Evolutionary conservation across 2,329 filamentous ascomycete genomes (phyloP).

Genomic region (Cytospora piceicola): DNA sequence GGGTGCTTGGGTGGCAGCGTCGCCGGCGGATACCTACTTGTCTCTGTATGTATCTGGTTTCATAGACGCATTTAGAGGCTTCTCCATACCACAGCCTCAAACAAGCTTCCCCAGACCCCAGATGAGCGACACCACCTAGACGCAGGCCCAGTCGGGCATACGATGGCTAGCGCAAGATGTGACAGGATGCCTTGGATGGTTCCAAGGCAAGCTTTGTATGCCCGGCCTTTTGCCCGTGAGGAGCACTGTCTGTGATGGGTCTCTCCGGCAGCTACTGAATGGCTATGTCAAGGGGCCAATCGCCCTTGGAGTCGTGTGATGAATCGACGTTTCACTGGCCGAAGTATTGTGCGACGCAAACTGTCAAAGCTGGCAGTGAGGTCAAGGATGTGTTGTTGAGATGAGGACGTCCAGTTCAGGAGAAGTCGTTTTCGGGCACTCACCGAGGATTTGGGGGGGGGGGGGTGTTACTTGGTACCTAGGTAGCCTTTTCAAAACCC

Average conservation of each 20-base stretch:
- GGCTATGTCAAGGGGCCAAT: slow-evolving; percentile 13
- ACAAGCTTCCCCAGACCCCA: slow-evolving; percentile 6
- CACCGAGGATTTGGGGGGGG: neutral
- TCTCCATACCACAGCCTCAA: slow-evolving; percentile 11
- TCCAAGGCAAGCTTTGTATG: slow-evolving; percentile 6
- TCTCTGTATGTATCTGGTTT: slow-evolving; percentile 4
- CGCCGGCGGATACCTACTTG: slow-evolving; percentile 19
- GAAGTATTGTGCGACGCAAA: slow-evolving; percentile 28
- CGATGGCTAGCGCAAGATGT: slow-evolving; percentile 24
- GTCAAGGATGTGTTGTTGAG: slow-evolving; percentile 16
- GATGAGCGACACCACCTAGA: slow-evolving; percentile 19
- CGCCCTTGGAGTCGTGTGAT: slow-evolving; percentile 16
- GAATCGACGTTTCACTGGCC: slow-evolving; percentile 26
- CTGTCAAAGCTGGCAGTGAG: slow-evolving; percentile 18
- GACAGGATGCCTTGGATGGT: slow-evolving; percentile 12
- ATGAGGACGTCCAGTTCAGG: neutral
- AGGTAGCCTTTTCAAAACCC: neutral
- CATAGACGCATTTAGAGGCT: neutral
- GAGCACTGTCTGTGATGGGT: neutral
- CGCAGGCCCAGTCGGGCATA: slow-evolving; percentile 20
- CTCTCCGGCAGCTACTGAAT: slow-evolving; percentile 10
- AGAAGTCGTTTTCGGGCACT: neutral
- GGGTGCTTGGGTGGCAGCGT: slow-evolving; percentile 16
- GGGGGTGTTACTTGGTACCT: neutral
- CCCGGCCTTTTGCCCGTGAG: slow-evolving; percentile 10